Evolutionary conservation across 2,329 filamentous ascomycete genomes (phyloP), one percentile per base, ranked within the genome.

Genomic region (Calonectria multiphialidica): DNA sequence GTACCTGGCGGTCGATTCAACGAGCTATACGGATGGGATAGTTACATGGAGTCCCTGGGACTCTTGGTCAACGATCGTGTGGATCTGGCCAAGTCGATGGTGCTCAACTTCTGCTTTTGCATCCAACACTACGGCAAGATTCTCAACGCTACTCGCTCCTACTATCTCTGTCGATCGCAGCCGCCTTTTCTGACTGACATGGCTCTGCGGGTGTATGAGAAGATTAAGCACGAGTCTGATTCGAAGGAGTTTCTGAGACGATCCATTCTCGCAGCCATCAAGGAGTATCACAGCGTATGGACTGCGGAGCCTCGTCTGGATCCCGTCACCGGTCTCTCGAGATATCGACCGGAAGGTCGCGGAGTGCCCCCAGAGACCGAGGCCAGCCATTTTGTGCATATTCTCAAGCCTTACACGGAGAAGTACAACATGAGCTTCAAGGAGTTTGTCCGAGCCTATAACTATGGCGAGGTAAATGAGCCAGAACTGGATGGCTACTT

Each of bases 61-160:
- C 89, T 99, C 71, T 87, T 98, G 71, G 91, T 95, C 78, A 95
- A 96, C 81, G 94, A 97, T 81, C 92, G 94, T 71, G 92, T 95
- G 25, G 92, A 98, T 79, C 87, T 98, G 68, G 95, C 95, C 77
- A 98, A 98, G 86, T 90, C 93, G 62, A 98, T 99, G 95, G 96
- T 98, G 64, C 88, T 91, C 79, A 98, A 99, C 86, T 98, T 98
- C 83, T 97, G 95, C 83, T 99, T 99, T 87, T 98, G 95, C 85
- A 98, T 99, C 84, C 93, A 96, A 82, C 96, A 99, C 84, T 99
- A 99, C 82, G 96, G 96, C 80, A 99, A 98, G 87, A 98, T 99
- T 72, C 90, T 98, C 76, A 99, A 99, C 84, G 97, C 97, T 64
- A 99, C 97, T 70, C 91, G 97, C 42, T 96, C 96, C 1, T 99